A percentile compares a stretch with the other conserved stretches of the same genome.
These are phyloP conservation scores for Begonia loranthoides DNA, from an alignment of 306 rosid genomes.

Conservation along the genomic window DNA sequence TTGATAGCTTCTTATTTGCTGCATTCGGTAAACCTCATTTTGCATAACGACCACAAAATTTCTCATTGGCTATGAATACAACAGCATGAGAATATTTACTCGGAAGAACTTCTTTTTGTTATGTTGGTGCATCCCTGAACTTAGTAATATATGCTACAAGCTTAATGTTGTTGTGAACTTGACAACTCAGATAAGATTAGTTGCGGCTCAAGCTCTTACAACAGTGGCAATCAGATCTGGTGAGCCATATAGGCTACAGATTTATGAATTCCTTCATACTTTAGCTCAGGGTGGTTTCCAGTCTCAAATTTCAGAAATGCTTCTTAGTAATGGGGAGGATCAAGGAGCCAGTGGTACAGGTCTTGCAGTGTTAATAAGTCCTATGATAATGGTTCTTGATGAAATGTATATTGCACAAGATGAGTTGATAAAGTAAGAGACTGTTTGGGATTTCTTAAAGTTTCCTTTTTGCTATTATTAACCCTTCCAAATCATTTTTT, in stretches of 20 bases:
- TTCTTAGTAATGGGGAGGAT: conserved; percentile 98
- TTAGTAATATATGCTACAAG: too few species aligned
- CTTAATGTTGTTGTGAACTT: neutral
- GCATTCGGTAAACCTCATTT: too few species aligned
- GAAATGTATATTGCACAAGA: conserved; percentile 97
- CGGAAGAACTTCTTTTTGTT: too few species aligned
- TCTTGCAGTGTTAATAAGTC: conserved; percentile 86
- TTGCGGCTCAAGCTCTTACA: conserved; percentile 98
- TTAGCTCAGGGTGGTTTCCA: conserved; percentile 94
- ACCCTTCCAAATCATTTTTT: too few species aligned
- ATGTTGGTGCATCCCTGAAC: too few species aligned
- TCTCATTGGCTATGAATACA: too few species aligned
- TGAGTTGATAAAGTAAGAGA: conserved; percentile 80
- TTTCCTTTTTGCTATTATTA: neutral
- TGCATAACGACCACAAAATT: too few species aligned
- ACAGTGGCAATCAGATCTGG: conserved; percentile 98
- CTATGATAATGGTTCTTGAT: conserved; percentile 93
- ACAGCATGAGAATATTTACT: too few species aligned
- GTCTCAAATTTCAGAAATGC: conserved; percentile 88
- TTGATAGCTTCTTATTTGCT: too few species aligned
- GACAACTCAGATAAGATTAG: conserved; percentile 58
- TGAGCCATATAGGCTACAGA: conserved; percentile 98
- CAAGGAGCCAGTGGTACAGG: conserved; percentile 99
- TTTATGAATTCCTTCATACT: conserved; percentile 88
- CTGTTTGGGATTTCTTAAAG: neutral